A percentile compares a stretch with the other conserved stretches of the same genome.
These are phyloP conservation scores for Diaporthe amygdali DNA, from an alignment of 2,329 filamentous ascomycete species.

Conservation along the genomic window DNA sequence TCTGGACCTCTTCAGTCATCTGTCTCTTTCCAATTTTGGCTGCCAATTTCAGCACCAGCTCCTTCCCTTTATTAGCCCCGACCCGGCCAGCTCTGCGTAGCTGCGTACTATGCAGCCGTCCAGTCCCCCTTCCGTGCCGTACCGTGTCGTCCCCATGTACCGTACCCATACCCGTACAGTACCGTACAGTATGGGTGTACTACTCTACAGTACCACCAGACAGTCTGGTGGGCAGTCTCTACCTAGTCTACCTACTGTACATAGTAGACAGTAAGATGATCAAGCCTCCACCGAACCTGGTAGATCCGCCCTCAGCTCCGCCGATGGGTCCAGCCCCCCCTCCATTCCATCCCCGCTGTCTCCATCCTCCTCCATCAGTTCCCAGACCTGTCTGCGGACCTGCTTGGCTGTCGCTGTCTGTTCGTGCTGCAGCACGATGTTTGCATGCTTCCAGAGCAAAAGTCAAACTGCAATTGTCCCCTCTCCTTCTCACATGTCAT, in stretches of 20 bases:
- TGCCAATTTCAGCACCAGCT: conserved; percentile 9
- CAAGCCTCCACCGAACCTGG: not conserved
- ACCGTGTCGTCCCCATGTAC: not conserved
- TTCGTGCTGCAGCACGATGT: not conserved
- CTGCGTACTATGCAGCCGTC: not conserved
- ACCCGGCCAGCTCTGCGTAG: not conserved
- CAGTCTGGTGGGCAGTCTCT: not conserved
- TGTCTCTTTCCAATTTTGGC: conserved; percentile 9
- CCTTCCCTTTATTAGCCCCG: conserved; percentile 12
- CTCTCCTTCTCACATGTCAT: too few species aligned
- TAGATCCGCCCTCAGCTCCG: conserved; percentile 1
- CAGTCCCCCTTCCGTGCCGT: not conserved
- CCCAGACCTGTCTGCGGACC: not conserved
- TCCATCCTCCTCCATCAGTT: not conserved
- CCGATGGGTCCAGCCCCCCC: not conserved
- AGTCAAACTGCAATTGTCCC: not conserved
- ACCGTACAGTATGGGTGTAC: not conserved
- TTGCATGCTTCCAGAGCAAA: not conserved
- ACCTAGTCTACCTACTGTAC: not conserved
- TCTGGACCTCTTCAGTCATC: not conserved
- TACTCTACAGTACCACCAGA: not conserved
- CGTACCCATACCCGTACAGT: not conserved
- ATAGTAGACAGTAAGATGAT: not conserved
- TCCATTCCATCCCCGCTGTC: not conserved
- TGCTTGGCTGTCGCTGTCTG: not conserved